Percentiles rank a stretch among this genome's conserved stretches.
Conservation (phyloP, 73 alveolate species). For the Paramecium caudatum region DNA sequence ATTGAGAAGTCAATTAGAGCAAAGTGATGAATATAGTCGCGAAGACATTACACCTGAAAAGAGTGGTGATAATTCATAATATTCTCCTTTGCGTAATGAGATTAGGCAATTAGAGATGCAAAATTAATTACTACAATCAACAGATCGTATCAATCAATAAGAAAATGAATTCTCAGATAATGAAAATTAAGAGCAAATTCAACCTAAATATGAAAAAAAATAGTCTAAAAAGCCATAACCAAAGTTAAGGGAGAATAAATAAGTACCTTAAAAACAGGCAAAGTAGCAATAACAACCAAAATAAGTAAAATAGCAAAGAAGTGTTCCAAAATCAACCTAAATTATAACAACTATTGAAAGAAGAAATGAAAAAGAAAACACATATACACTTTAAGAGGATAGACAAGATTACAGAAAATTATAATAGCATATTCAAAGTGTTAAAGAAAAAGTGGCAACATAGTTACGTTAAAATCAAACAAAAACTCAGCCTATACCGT, state of each 20-base stretch:
- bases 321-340: constrained; percentile 10
- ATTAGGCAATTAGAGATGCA: constrained; percentile 27
- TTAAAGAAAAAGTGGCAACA: not conserved
- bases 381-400: constrained; percentile 7
- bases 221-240: not conserved
- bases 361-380: constrained; percentile 32
- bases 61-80: constrained; percentile 19
- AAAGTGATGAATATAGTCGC: not conserved
- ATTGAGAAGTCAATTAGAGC: constrained; percentile 16
- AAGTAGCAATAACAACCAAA: not conserved
- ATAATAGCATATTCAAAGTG: not conserved
- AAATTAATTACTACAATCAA: constrained; percentile 36
- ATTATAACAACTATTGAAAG: constrained; percentile 17
- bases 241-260: not conserved
- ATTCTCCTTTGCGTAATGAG: constrained; percentile 37
- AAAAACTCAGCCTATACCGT: not conserved
- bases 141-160: not conserved
- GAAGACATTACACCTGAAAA: constrained; percentile 8
- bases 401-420: not conserved
- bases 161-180: constrained; percentile 38
- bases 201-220: constrained; percentile 13
- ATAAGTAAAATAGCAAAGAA: not conserved
- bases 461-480: not conserved
- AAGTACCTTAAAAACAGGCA: not conserved
- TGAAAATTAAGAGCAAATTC: not conserved